Evolutionary conservation across 2,329 filamentous ascomycete genomes (phyloP), one percentile per base, ranked within the genome.

Genomic region (Cytospora chrysosperma): DNA sequence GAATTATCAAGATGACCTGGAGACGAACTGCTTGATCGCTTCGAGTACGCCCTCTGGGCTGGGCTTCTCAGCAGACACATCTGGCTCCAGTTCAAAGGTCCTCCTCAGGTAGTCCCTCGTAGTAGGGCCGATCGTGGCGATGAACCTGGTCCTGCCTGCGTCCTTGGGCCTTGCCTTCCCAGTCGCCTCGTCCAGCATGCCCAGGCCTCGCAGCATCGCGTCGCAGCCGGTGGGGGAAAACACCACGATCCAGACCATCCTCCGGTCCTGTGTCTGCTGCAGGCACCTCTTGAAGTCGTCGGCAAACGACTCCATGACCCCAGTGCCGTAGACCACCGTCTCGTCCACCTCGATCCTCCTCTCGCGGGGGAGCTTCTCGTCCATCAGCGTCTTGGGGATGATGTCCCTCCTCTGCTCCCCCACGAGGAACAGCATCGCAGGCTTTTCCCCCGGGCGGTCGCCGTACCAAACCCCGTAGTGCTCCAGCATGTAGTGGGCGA

Each of bases 81-180:
- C 88, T 1, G 91, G 87, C 69, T 87, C 82, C 67, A 88, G 89
- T 0, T 78, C 84, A 73, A 92, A 92, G 1, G 80, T 82, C 24
- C 81, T 78, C 19, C 79, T 73, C 52, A 99, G 77, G 76, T 92
- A 88, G 69, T 93, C 87, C 67, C 88, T 83, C 13, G 95, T 99
- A 21, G 95, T 99, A 15, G 95, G 94, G 0, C 95, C 95, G 75
- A 99, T 99, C 0, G 93, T 96, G 17, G 89, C 92, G 65, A 98
- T 81, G 67, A 85, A 87, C 1, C 87, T 89, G 57, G 74, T 81
- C 12, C 76, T 77, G 30, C 73, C 72, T 34, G 71, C 66, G 4
- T 64, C 67, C 15, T 58, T 70, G 6, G 68, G 61, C 13, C 60
- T 71, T 24, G 73, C 76, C 69, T 73, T 80, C 24, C 78, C 77